Evolutionary conservation across 2,329 filamentous ascomycete species (phyloP), one percentile per base, ranked within the genome.

Genomic region (Hypocrella siamensis): DNA sequence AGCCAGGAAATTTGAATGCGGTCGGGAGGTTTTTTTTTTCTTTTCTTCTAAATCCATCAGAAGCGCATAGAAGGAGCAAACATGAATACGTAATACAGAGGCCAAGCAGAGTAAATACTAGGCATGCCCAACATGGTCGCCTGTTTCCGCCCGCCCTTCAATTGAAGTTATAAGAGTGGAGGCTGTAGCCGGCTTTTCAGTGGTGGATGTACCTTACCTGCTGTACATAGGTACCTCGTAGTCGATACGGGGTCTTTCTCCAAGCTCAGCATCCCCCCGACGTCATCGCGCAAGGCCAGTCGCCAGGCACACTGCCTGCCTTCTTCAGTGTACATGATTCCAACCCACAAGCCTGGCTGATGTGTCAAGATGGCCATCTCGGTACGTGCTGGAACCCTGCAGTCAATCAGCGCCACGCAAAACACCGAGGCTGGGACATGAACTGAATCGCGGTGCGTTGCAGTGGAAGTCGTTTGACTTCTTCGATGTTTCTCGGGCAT

Each of bases 381-480:
- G 43, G 49, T 53, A 44, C 22, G 46, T 40, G 17, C 3, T 15
- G 6, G 14, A 12, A 6, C 15, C 17, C 18, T 19, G 10, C n/a
- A 6, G 5, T 17, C 11, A n/a, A 19, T 12, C 11, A 18, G 15
- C 24, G 12, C 4, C 14, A 22, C 5, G 9, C 11, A 26, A 10
- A 26, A 14, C n/a, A 1, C 10, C 6, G 25, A n/a, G 3, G 15
- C 15, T 26, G 3, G 3, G 7, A 7, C n/a, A 14, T 26, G 25
- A 4, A 26, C n/a, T 7, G 25, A n/a, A 14, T 14, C 16, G 17
- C 30, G 12, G 30, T 22, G 10, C 11, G 5, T 16, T 7, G 15
- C 43, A 93, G 88, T 96, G 90, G 88, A 94, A 94, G 80, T 78
- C 80, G 45, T 98, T 98, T 65, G 86, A 93, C 68, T 98, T 98